These are phyloP conservation scores for Piper longum DNA, from an alignment of 164 flowering plant genomes.

Conservation along the genomic window DNA sequence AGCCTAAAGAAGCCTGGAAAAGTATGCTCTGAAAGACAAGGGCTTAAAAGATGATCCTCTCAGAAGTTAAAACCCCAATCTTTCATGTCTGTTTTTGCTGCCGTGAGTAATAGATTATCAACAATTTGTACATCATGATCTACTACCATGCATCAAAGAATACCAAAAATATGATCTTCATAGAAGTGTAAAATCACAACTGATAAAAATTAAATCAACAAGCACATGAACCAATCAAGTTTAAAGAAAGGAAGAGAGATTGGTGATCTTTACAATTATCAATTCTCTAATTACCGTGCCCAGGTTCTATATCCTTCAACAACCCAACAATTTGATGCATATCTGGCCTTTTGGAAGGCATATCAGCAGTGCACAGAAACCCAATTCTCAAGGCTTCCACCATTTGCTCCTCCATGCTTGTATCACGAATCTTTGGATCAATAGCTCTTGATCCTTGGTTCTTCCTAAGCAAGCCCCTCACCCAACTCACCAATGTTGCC, in stretches of 20 bases:
- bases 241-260: not conserved
- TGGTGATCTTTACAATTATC: not conserved
- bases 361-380: constrained; percentile 77
- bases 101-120: too few species aligned
- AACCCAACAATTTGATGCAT: constrained; percentile 94
- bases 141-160: too few species aligned
- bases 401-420: constrained; percentile 40
- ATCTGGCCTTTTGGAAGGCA: constrained; percentile 68
- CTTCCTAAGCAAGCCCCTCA: constrained; percentile 48
- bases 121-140: too few species aligned
- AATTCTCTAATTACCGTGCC: constrained; percentile 9
- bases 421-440: constrained; percentile 56
- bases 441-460: constrained; percentile 43
- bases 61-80: too few species aligned
- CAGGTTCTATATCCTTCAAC: constrained; percentile 69
- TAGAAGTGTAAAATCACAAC: not conserved
- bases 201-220: not conserved
- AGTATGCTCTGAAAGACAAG: too few species aligned
- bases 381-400: constrained; percentile 77
- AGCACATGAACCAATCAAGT: not conserved
- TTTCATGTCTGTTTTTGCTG: too few species aligned
- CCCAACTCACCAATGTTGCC: constrained; percentile 55
- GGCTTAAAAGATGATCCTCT: too few species aligned
- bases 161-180: too few species aligned
- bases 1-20: too few species aligned